These are phyloP conservation scores for Aspergillus funiculosus DNA, from an alignment of 495 filamentous ascomycete genomes.

Conservation along the genomic window DNA sequence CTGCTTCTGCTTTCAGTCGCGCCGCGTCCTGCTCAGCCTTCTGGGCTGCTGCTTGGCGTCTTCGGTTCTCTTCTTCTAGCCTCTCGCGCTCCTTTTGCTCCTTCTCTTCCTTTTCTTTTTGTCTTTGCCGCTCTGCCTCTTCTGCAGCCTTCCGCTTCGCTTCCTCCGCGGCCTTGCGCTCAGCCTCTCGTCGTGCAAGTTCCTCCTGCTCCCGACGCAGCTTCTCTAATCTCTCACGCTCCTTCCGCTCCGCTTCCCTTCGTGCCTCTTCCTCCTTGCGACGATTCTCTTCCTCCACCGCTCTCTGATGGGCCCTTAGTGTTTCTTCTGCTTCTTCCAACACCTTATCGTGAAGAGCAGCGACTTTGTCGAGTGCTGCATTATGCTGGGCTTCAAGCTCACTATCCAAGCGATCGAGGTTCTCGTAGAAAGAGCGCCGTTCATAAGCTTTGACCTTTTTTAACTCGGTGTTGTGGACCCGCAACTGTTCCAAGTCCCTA, in stretches of 20 bases:
- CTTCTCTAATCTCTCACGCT: conserved; percentile 36
- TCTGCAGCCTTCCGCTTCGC: conserved; percentile 32
- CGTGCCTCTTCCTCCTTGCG: conserved; percentile 34
- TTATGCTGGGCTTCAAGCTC: conserved; percentile 46
- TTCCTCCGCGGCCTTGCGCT: conserved; percentile 41
- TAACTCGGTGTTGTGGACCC: conserved; percentile 35
- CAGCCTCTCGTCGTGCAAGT: conserved; percentile 37
- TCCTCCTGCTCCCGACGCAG: conserved; percentile 32
- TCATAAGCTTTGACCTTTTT: conserved; percentile 42
- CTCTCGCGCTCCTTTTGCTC: conserved; percentile 45
- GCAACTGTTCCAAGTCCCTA: conserved; percentile 35
- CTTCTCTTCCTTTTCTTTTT: conserved; percentile 43
- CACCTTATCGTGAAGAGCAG: conserved; percentile 56
- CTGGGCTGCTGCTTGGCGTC: conserved; percentile 32
- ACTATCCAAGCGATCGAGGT: conserved; percentile 41
- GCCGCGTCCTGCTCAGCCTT: conserved; percentile 33
- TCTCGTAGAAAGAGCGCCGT: conserved; percentile 40
- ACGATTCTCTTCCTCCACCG: conserved; percentile 32
- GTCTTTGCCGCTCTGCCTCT: conserved; percentile 38
- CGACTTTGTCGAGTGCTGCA: conserved; percentile 57
- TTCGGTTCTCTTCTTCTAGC: conserved; percentile 36
- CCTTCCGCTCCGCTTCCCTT: conserved; percentile 33
- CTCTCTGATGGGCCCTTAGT: conserved; percentile 30
- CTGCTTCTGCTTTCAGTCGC: conserved; percentile 16
- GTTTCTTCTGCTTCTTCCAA: conserved; percentile 52